phyloP scores from a whole-genome alignment of 345 rosid species.

The Pugionium dolabratum region DNA sequence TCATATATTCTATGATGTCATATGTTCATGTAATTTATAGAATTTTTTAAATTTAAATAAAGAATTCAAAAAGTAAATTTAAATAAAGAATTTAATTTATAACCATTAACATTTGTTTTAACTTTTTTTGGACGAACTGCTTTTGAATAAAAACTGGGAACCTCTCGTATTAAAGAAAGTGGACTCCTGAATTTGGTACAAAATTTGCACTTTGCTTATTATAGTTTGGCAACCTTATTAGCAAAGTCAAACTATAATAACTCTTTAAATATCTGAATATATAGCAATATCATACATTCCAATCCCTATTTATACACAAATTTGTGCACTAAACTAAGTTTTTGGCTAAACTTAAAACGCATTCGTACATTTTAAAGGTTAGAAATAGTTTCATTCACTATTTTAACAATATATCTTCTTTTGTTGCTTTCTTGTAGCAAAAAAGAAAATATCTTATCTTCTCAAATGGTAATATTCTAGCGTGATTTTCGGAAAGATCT shows the following conservation, averaged over 20 bases:
- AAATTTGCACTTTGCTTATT: conserved; percentile 6
- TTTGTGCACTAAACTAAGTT: not conserved
- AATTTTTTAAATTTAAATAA: too few relatives aligned
- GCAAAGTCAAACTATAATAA: conserved; percentile 15
- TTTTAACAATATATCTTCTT: not conserved
- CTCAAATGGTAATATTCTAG: not conserved
- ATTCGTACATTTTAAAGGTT: conserved; percentile 13
- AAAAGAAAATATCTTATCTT: not conserved
- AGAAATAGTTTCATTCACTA: not conserved
- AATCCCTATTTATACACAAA: not conserved
- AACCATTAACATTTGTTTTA: too few relatives aligned
- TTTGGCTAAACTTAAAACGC: not conserved
- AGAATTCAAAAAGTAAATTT: too few relatives aligned
- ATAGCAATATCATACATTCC: conserved; percentile 23
- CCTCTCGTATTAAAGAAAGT: conserved; percentile 16
- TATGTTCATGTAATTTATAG: too few relatives aligned
- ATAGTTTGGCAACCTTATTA: conserved; percentile 28
- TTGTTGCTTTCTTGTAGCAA: not conserved
- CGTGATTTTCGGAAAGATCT: conserved; percentile 6
- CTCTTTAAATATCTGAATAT: not conserved
- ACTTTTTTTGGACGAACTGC: too few relatives aligned
- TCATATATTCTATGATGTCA: too few relatives aligned
- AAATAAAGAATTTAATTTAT: too few relatives aligned
- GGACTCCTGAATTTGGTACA: conserved; percentile 32
- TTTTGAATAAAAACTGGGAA: not conserved